phyloP scores from a whole-genome alignment of 345 rosid genomes.

The Dipteronia sinensis region DNA sequence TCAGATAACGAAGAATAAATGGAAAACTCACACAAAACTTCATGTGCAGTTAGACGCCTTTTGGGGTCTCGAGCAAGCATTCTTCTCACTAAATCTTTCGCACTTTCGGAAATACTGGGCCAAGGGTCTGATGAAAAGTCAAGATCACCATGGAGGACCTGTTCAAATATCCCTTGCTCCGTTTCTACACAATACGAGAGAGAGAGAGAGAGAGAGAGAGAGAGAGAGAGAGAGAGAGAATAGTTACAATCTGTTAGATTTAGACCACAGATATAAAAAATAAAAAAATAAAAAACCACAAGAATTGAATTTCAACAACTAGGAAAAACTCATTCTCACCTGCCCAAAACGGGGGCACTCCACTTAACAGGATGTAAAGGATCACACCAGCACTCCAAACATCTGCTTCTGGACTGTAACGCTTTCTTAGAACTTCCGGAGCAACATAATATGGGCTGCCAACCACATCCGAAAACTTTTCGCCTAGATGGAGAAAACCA shows the following conservation, averaged over 20 bases:
- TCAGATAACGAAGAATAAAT: background rate
- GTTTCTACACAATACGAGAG: slow-evolving; percentile 48
- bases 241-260: background rate
- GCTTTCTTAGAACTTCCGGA: slow-evolving; percentile 80
- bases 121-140: slow-evolving; percentile 86
- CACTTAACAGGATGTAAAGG: slow-evolving; percentile 79
- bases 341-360: slow-evolving; percentile 96
- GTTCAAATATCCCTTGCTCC: slow-evolving; percentile 87
- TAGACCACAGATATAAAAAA: slow-evolving; percentile 3
- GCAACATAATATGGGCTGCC: slow-evolving; percentile 97
- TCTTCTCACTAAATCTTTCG: slow-evolving; percentile 80
- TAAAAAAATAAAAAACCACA: background rate
- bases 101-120: slow-evolving; percentile 88
- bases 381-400: slow-evolving; percentile 99
- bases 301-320: slow-evolving; percentile 5
- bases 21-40: slow-evolving; percentile 73
- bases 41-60: slow-evolving; percentile 75
- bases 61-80: slow-evolving; percentile 86
- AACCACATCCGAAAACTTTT: slow-evolving; percentile 75
- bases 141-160: slow-evolving; percentile 83
- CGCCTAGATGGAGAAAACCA: slow-evolving; percentile 44
- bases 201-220: slow-evolving; percentile 15
- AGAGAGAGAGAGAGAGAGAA: slow-evolving; percentile 6
- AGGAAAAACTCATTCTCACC: slow-evolving; percentile 44
- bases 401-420: slow-evolving; percentile 86